Conservation (phyloP, 352 stramenopile species). For the Globisporangium solare region DNA sequence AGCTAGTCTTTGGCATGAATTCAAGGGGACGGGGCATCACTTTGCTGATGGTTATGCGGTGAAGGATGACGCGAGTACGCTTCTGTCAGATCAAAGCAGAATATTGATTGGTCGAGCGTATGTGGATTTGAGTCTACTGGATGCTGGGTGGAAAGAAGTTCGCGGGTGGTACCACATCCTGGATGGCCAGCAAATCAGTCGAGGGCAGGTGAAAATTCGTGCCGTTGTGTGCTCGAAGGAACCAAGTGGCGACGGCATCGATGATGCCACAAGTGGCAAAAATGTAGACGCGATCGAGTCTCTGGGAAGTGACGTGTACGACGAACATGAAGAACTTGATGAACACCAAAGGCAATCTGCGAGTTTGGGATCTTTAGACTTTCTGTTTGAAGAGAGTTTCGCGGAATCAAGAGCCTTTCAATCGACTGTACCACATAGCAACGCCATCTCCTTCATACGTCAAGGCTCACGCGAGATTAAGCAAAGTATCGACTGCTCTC, state of each 20-base stretch:
- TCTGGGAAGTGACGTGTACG: background rate
- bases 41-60: background rate
- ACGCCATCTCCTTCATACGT: background rate
- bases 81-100: background rate
- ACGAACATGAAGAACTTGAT: background rate
- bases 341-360: background rate
- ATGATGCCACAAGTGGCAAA: background rate
- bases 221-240: constrained; percentile 7
- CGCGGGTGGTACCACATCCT: constrained; percentile 31
- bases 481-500: background rate
- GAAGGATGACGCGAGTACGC: background rate
- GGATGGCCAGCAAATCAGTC: constrained; percentile 16
- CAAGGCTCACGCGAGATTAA: background rate
- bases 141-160: constrained; percentile 17
- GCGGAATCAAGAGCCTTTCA: too few relatives aligned
- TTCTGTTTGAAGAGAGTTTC: background rate
- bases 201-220: constrained; percentile 24
- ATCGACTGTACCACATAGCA: background rate
- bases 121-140: constrained; percentile 26
- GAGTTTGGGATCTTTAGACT: background rate
- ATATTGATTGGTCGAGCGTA: constrained; percentile 16
- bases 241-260: background rate
- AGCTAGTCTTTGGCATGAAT: background rate
- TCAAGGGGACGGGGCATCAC: background rate
- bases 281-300: background rate